Evolutionary conservation across 345 rosid species (phyloP).

Genomic region (Streptanthus diversifolius): DNA sequence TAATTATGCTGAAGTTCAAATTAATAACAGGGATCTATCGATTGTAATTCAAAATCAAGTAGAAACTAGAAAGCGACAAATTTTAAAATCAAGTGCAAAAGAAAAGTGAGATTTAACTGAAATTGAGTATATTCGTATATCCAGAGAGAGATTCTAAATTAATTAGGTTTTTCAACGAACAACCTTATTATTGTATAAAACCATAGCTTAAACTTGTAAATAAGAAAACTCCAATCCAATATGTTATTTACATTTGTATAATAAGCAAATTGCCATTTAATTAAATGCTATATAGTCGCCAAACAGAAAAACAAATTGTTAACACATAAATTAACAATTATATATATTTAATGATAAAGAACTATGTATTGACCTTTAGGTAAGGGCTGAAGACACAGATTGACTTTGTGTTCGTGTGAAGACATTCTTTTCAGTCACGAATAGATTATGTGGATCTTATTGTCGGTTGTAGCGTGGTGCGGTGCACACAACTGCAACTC

Average conservation of each 20-base stretch:
- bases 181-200: not conserved
- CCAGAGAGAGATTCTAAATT: conserved; percentile 25
- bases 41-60: not conserved
- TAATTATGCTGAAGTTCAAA: conserved; percentile 1
- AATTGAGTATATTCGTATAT: conserved; percentile 31
- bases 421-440: conserved; percentile 11
- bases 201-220: not conserved
- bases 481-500: not conserved
- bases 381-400: conserved; percentile 22
- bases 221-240: not conserved
- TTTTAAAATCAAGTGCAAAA: not conserved
- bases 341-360: not conserved
- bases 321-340: not conserved
- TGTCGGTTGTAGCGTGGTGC: conserved; percentile 9
- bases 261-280: not conserved
- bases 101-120: not conserved
- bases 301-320: not conserved
- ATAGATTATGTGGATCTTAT: not conserved
- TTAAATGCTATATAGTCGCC: not conserved
- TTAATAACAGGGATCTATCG: not conserved
- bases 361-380: conserved; percentile 26
- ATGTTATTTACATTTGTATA: not conserved
- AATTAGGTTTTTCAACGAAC: conserved; percentile 2
- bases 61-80: conserved; percentile 19
- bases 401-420: conserved; percentile 15